Evolutionary conservation across 2,329 filamentous ascomycete genomes (phyloP), one percentile per base, ranked within the genome.

Genomic region (Pseudogymnoascus sp.): DNA sequence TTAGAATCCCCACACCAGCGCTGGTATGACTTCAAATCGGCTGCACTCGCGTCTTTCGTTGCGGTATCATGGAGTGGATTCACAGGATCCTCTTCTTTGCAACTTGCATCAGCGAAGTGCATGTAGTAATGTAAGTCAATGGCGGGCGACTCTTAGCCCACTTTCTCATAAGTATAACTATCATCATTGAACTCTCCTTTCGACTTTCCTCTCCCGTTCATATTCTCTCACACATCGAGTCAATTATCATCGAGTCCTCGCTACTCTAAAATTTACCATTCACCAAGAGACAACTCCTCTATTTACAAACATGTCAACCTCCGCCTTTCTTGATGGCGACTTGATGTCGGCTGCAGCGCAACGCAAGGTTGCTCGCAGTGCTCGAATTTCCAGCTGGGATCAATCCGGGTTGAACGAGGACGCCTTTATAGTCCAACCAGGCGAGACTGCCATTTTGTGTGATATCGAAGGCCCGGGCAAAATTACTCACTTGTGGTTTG

Each of bases 401-500:
- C 72, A 73, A 62, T 67, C 63, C 2, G 71, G 72, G 10, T 66
- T 71, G 33, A 73, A 73, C 44, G 71, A 73, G 64, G 72, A 73
- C 64, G 71, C 71, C 21, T 73, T 70, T 61, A 71, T 73, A 7
- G 67, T 73, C 21, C 64, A 68, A 47, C 71, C 72, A 10, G 71
- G 72, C n/a, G 72, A 73, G 63, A 69, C 69, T 1, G 68, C 69
- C 21, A 65, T 69, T 2, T 65, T 74, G 3, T 71, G 71, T 1
- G 72, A 74, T 62, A 66, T 74, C 42, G 69, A 74, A 56, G 72
- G 72, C 4, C 72, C 72, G 8, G 72, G 72, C n/a, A 67, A 66
- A 14, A 74, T 74, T 63, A 74, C 72, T 5, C 70, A 72, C 62
- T 59, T 72, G 14, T 72, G 70, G 70, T 72, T 72, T 60, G 73